Evolutionary conservation across 2,329 filamentous ascomycete species (phyloP).

Genomic region (Cordyceps javanica): DNA sequence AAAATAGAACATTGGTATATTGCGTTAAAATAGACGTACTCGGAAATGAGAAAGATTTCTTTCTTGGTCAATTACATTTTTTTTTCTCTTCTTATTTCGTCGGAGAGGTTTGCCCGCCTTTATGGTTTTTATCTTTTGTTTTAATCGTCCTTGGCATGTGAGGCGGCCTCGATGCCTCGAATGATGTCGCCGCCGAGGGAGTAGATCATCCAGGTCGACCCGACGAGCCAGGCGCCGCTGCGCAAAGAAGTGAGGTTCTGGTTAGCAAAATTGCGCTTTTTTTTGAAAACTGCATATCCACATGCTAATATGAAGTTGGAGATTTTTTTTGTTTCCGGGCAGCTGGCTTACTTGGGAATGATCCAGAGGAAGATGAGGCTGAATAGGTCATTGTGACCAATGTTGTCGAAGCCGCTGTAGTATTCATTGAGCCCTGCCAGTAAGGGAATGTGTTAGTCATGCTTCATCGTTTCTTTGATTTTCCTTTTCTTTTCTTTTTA

Average conservation of each 20-base stretch:
- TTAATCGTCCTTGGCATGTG: slow-evolving; percentile 37
- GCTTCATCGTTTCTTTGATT: too few species aligned
- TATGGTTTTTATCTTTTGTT: neutral
- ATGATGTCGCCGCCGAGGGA: slow-evolving; percentile 44
- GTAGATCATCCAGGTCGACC: slow-evolving; percentile 46
- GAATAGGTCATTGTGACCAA: slow-evolving; percentile 45
- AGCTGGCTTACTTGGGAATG: slow-evolving; percentile 50
- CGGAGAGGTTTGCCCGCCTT: too few species aligned
- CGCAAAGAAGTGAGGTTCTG: neutral
- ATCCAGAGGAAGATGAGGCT: slow-evolving; percentile 49
- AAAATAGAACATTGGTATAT: slow-evolving; percentile 5
- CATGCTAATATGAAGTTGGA: neutral
- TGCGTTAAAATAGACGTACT: neutral
- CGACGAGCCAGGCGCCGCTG: slow-evolving; percentile 51
- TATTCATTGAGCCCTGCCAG: slow-evolving; percentile 49
- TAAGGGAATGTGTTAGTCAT: neutral
- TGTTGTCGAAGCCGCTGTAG: slow-evolving; percentile 49
- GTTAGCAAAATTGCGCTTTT: neutral
- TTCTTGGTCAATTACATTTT: neutral
- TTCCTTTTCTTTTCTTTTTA: too few species aligned
- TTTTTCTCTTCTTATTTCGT: neutral
- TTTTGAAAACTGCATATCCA: too few species aligned
- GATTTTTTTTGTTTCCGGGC: neutral
- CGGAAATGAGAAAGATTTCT: too few species aligned
- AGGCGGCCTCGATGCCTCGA: slow-evolving; percentile 35